Base-by-base conservation (phyloP, 2,329 filamentous ascomycete species). In the Lachnellula suecica region DNA sequence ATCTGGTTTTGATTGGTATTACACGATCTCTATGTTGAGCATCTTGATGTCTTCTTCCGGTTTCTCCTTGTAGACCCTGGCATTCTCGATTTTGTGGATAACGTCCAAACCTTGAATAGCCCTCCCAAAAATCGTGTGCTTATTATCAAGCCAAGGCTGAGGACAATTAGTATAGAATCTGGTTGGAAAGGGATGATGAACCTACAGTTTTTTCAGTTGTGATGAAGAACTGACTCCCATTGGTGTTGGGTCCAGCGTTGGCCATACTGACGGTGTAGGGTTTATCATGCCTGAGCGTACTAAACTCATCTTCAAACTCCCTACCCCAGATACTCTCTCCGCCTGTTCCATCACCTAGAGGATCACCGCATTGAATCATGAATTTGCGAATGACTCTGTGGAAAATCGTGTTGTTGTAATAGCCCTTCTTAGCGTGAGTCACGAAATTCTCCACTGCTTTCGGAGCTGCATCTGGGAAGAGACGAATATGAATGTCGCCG, bases 331-430 rank as follows among this genome's bases (percentile, higher is more conserved):
- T 96, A 60, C 86, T 91, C 69, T 95, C 90, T 34, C 91, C 91
- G 41, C 91, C 91, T 0, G 91, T 96, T 4, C 91, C 91, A 65
- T 96, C 91, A 9, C 91, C 91, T 1, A 94, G 72, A 0, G 91
- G 91, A 67, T 96, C 91, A 46, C 91, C 91, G 49, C 80, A 75
- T 67, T 91, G 91, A 55, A 99, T 96, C 95, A 99, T 99, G 74
- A 99, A 99, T 67, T 97, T 97, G 56, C 89, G 85, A 63, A 99
- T 99, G 6, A 99, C 88, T 29, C 94, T 87, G 71, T 99, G 94
- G 78, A 99, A 99, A 62, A 97, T 93, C 29, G 93, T 92, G 71
- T 90, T 90, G 75, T 99, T 97, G 76, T 99, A 99, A 71, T 99
- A 99, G 1, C 90, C 91, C 53, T 85, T 87, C 64, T 87, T 88